phyloP scores from a whole-genome alignment of 1,284 basidiomycete genomes.

The Tremellales sp. region DNA sequence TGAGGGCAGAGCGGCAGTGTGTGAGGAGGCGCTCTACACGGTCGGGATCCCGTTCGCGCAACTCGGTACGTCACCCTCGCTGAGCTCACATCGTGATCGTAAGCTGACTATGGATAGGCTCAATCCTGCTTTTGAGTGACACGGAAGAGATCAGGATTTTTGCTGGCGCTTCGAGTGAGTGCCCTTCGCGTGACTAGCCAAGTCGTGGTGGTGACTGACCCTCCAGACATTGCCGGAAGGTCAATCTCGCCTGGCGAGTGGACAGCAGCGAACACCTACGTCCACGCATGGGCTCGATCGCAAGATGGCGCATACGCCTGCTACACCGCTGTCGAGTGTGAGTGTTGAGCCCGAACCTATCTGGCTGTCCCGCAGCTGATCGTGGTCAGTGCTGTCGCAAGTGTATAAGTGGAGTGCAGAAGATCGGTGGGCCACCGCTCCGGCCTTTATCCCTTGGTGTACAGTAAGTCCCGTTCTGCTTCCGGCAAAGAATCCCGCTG shows the following conservation, averaged over 20 bases:
- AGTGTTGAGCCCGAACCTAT: not conserved
- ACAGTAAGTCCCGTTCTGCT: slow-evolving; percentile 5
- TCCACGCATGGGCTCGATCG: slow-evolving; percentile 17
- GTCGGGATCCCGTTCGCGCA: slow-evolving; percentile 21
- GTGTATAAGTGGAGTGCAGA: slow-evolving; percentile 13
- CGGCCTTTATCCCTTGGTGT: slow-evolving; percentile 16
- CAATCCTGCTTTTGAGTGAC: slow-evolving; percentile 20
- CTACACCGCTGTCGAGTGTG: slow-evolving; percentile 15
- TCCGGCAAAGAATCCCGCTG: not conserved
- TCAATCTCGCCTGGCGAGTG: slow-evolving; percentile 22
- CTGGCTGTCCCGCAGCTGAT: too few species aligned
- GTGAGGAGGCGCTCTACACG: slow-evolving; percentile 11
- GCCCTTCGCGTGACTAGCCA: not conserved
- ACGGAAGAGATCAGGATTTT: slow-evolving; percentile 24
- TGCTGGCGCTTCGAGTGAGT: slow-evolving; percentile 21
- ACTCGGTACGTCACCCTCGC: slow-evolving; percentile 8
- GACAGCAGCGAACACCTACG: slow-evolving; percentile 18
- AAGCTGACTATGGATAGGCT: not conserved
- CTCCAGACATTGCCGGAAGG: slow-evolving; percentile 18
- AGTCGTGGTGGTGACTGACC: too few species aligned
- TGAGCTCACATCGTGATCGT: not conserved
- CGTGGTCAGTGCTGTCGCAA: slow-evolving; percentile 7
- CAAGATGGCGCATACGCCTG: slow-evolving; percentile 19
- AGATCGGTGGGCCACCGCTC: slow-evolving; percentile 8
- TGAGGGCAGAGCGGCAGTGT: not conserved